A percentile compares a stretch with the other conserved stretches of the same genome.
Evolutionary conservation across 345 rosid species (phyloP).

Genomic region (Pseudoturritis turrita): DNA sequence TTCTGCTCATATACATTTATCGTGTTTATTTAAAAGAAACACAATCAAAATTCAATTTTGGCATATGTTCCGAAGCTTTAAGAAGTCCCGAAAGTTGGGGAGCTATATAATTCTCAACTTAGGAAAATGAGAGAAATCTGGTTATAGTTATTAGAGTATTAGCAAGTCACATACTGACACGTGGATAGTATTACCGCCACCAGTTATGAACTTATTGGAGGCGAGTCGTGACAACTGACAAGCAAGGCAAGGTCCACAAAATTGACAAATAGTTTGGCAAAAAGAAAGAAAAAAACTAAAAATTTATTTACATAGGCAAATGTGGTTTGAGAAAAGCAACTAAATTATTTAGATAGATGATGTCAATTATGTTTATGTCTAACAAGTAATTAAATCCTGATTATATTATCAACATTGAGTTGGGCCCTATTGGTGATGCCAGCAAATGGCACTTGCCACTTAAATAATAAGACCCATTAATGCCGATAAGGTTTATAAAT

Average conservation of each 20-base stretch:
- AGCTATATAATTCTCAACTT: not conserved
- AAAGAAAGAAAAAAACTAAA: not conserved
- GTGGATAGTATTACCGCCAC: not conserved
- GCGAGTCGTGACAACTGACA: conserved; percentile 5
- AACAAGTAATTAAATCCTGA: not conserved
- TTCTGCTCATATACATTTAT: too few relatives aligned
- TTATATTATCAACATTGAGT: conserved; percentile 4
- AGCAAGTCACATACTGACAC: not conserved
- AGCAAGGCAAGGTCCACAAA: not conserved
- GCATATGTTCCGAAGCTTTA: not conserved
- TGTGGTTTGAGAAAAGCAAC: not conserved
- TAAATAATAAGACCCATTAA: conserved; percentile 6
- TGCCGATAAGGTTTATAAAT: not conserved
- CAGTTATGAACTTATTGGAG: conserved; percentile 3
- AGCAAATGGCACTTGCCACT: conserved; percentile 11
- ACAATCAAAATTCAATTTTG: too few relatives aligned
- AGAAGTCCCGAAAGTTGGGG: conserved; percentile 1
- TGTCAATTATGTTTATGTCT: not conserved
- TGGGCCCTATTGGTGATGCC: conserved; percentile 11
- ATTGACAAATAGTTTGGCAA: conserved; percentile 7
- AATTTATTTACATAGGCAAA: not conserved
- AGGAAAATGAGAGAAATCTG: not conserved
- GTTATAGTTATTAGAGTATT: not conserved
- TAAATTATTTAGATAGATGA: not conserved
- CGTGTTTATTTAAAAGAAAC: too few relatives aligned